phyloP scores from a whole-genome alignment of 176 grass and related monocot species.

The Sorghum bicolor region DNA sequence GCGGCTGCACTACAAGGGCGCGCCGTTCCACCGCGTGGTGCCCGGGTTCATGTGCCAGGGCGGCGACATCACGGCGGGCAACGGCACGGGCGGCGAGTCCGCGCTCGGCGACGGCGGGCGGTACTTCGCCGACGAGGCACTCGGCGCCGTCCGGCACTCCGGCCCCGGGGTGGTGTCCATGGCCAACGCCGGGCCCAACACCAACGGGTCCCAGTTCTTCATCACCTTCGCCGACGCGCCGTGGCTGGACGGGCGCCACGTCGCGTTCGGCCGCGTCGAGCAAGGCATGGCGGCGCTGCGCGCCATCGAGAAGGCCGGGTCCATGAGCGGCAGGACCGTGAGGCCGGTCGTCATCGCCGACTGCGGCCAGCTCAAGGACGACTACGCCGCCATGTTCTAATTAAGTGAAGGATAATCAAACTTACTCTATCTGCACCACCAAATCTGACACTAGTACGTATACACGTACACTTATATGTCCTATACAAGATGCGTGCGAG shows the following conservation, averaged over 20 bases:
- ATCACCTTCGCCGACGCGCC: constrained; percentile 41
- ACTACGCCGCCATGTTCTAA: neutral
- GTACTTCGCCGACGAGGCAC: constrained; percentile 43
- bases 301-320: constrained; percentile 32
- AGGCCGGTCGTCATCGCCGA: constrained; percentile 42
- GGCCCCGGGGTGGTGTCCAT: constrained; percentile 46
- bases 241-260: constrained; percentile 55
- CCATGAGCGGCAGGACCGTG: constrained; percentile 29
- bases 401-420: neutral
- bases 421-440: neutral
- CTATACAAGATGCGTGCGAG: neutral
- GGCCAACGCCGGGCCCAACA: constrained; percentile 61
- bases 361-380: constrained; percentile 30
- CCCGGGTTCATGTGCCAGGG: constrained; percentile 68
- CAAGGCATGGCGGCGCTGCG: constrained; percentile 12
- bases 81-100: constrained; percentile 56
- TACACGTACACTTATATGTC: neutral
- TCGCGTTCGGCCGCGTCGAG: constrained; percentile 51
- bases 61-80: constrained; percentile 46
- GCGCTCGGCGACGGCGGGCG: neutral
- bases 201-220: constrained; percentile 66
- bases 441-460: neutral
- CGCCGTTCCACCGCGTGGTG: constrained; percentile 50
- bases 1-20: constrained; percentile 40
- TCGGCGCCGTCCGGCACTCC: constrained; percentile 29